Evolutionary conservation across 352 stramenopile genomes (phyloP).

Genomic region (Pythium phragmitis): DNA sequence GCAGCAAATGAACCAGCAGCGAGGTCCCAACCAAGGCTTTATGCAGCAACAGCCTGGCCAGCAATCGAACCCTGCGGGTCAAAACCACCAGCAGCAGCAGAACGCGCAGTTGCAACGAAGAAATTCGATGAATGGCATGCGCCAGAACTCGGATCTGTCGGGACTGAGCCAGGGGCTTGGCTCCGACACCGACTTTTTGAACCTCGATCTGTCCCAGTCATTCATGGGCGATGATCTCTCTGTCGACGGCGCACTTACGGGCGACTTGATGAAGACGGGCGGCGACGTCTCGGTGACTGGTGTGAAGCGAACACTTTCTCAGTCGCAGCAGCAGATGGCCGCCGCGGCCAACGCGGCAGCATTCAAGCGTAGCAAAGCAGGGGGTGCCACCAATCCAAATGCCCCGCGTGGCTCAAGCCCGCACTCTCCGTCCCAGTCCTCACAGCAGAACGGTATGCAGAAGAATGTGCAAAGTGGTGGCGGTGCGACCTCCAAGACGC

Average conservation of each 20-base stretch:
- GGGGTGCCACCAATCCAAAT: slow-evolving; percentile 24
- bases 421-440: slow-evolving; percentile 49
- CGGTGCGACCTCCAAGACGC: slow-evolving; percentile 75
- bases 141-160: slow-evolving; percentile 57
- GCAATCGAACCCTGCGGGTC: slow-evolving; percentile 21
- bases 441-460: slow-evolving; percentile 50
- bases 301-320: slow-evolving; percentile 70
- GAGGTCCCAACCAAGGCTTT: slow-evolving; percentile 52
- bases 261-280: slow-evolving; percentile 37
- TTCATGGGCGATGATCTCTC: slow-evolving; percentile 64
- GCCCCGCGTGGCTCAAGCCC: slow-evolving; percentile 37
- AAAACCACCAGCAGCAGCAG: slow-evolving; percentile 22
- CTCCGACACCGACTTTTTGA: slow-evolving; percentile 75
- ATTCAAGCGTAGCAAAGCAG: slow-evolving; percentile 83
- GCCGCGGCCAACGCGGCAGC: slow-evolving; percentile 72
- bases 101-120: slow-evolving; percentile 39
- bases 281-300: slow-evolving; percentile 39
- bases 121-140: slow-evolving; percentile 43
- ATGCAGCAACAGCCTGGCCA: slow-evolving; percentile 64
- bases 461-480: slow-evolving; percentile 66
- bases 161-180: slow-evolving; percentile 38
- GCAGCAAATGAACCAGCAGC: slow-evolving; percentile 47
- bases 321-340: slow-evolving; percentile 83
- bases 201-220: slow-evolving; percentile 72
- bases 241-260: slow-evolving; percentile 23